A percentile compares a stretch with the other conserved stretches of the same genome.
phyloP scores from a whole-genome alignment of 805 yeast species.

The Kodamaea fukazawae region DNA sequence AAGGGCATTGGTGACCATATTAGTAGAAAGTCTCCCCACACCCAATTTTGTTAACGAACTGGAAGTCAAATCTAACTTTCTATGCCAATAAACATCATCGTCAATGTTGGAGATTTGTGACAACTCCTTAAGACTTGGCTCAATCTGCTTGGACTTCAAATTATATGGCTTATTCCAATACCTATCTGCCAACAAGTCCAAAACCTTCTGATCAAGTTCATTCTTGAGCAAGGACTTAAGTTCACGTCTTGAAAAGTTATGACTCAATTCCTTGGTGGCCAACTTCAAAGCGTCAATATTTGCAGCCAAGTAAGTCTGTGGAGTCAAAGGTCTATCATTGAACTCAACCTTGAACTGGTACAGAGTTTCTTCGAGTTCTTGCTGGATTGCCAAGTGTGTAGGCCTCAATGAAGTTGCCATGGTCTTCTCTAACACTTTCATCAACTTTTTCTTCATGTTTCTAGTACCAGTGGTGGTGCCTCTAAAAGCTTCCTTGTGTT shows the following conservation, averaged over 20 bases:
- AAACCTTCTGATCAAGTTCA: slow-evolving; percentile 83
- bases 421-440: slow-evolving; percentile 81
- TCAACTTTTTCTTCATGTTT: slow-evolving; percentile 71
- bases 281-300: slow-evolving; percentile 84
- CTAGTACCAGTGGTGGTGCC: slow-evolving; percentile 77
- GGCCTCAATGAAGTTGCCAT: slow-evolving; percentile 90
- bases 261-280: slow-evolving; percentile 82
- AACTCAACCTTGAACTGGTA: slow-evolving; percentile 95
- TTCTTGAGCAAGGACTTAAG: slow-evolving; percentile 73
- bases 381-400: slow-evolving; percentile 78
- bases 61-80: slow-evolving; percentile 79
- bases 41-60: slow-evolving; percentile 88
- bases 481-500: slow-evolving; percentile 54
- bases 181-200: slow-evolving; percentile 82
- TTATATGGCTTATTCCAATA: slow-evolving; percentile 79
- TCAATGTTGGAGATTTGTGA: slow-evolving; percentile 46
- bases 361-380: slow-evolving; percentile 88
- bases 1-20: slow-evolving; percentile 76
- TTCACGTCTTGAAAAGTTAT: slow-evolving; percentile 78
- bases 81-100: slow-evolving; percentile 83
- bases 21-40: slow-evolving; percentile 85
- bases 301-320: slow-evolving; percentile 90
- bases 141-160: slow-evolving; percentile 22
- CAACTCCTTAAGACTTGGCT: slow-evolving; percentile 55
- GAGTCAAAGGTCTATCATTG: slow-evolving; percentile 90